Percentiles rank a stretch among this genome's conserved stretches.
These are phyloP conservation scores for Penicillium cosmopolitanum DNA, from an alignment of 495 filamentous ascomycete species.

Conservation along the genomic window DNA sequence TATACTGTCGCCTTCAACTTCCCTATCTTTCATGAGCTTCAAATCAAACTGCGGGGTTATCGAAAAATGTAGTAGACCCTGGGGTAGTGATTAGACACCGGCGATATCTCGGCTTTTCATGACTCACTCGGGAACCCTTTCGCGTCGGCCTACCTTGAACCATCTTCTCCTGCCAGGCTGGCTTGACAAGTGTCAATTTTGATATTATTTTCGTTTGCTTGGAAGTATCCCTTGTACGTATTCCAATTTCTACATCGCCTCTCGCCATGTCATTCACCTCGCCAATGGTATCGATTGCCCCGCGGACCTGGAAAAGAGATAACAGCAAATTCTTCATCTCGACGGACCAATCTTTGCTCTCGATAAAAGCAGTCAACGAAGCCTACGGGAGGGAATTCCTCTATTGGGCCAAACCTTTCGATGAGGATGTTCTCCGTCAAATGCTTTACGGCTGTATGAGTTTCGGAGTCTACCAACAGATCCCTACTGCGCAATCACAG, in stretches of 20 bases:
- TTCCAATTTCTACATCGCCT: background rate
- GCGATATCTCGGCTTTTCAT: no score
- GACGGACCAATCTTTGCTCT: constrained; percentile 51
- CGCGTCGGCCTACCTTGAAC: no score
- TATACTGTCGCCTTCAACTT: no score
- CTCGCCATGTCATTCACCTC: constrained; percentile 24
- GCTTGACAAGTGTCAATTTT: background rate
- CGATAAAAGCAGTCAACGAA: constrained; percentile 53
- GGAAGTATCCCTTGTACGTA: background rate
- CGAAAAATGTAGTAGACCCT: no score
- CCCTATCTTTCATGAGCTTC: no score
- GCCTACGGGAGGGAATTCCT: constrained; percentile 55
- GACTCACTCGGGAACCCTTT: no score
- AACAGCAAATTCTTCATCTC: constrained; percentile 51
- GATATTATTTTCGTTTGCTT: background rate
- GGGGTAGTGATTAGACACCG: no score
- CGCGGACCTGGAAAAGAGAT: constrained; percentile 28
- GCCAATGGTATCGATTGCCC: constrained; percentile 20
- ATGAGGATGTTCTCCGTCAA: constrained; percentile 43
- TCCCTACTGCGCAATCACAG: constrained; percentile 3
- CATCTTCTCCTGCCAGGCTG: no score
- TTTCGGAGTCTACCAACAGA: constrained; percentile 54
- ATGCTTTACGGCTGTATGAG: constrained; percentile 57
- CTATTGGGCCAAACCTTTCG: constrained; percentile 56
- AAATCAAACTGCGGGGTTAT: no score